Evolutionary conservation across 2,329 filamentous ascomycete genomes (phyloP).

Genomic region (Hypoxylon sp.): DNA sequence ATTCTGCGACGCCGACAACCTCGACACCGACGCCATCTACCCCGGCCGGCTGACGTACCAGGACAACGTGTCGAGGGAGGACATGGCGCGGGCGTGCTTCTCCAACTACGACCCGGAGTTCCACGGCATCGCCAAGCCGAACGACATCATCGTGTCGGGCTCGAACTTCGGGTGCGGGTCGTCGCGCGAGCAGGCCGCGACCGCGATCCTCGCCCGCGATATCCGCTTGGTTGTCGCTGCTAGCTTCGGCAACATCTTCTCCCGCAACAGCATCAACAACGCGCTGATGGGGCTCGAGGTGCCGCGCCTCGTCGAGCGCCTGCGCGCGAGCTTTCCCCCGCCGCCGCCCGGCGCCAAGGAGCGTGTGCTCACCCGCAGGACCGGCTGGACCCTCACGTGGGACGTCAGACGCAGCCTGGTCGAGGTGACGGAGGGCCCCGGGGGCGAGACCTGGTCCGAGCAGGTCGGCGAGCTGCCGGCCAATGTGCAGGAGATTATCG

Average conservation of each 20-base stretch:
- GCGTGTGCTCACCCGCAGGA: constrained; percentile 72
- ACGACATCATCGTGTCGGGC: constrained; percentile 87
- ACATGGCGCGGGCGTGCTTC: constrained; percentile 94
- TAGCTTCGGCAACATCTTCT: constrained; percentile 88
- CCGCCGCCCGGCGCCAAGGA: neutral
- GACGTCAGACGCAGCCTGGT: constrained; percentile 82
- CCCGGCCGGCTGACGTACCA: constrained; percentile 94
- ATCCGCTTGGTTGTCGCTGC: constrained; percentile 86
- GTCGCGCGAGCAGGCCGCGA: constrained; percentile 89
- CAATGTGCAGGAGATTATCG: constrained; percentile 85
- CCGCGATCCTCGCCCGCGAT: constrained; percentile 83
- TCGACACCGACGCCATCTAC: constrained; percentile 95
- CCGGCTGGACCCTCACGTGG: constrained; percentile 88
- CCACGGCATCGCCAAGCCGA: constrained; percentile 70
- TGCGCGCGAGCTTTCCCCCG: neutral
- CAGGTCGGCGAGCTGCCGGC: constrained; percentile 87
- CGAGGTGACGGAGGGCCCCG: constrained; percentile 74
- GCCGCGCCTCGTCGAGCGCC: constrained; percentile 54
- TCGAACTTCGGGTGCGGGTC: constrained; percentile 91
- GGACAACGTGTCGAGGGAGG: constrained; percentile 80
- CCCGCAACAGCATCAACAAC: constrained; percentile 72
- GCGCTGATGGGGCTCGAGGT: constrained; percentile 77
- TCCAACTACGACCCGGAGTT: constrained; percentile 90
- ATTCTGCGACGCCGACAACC: constrained; percentile 74
- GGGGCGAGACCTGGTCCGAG: constrained; percentile 79